Conservation (phyloP, 352 stramenopile genomes). For the Phytopythium oedochilum region DNA sequence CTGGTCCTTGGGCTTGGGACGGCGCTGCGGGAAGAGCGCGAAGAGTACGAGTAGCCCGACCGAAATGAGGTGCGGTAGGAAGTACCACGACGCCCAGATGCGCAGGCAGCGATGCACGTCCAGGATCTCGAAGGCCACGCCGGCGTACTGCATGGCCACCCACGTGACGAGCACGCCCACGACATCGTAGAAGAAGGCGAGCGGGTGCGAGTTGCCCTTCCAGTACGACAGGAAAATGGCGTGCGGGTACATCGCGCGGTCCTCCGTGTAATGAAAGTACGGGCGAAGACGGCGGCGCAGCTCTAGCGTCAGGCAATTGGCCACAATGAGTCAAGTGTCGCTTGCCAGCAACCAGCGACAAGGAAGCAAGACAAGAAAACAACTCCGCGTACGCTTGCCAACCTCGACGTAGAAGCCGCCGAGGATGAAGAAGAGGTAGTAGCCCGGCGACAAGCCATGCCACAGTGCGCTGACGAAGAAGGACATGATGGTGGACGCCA, state of each 20-base stretch:
- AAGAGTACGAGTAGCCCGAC: conserved; percentile 61
- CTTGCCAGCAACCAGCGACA: neutral
- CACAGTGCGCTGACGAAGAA: conserved; percentile 85
- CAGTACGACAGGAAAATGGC: conserved; percentile 81
- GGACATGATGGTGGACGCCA: conserved; percentile 68
- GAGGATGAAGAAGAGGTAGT: conserved; percentile 87
- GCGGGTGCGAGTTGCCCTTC: conserved; percentile 58
- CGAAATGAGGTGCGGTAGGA: conserved; percentile 62
- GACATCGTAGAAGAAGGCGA: conserved; percentile 80
- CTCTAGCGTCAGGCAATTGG: conserved; percentile 20
- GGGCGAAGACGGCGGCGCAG: conserved; percentile 65
- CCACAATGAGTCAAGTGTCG: neutral
- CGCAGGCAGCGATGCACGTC: conserved; percentile 66
- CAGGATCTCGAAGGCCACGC: conserved; percentile 80
- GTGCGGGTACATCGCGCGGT: conserved; percentile 71
- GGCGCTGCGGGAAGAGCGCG: conserved; percentile 47
- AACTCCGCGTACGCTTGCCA: conserved; percentile 70
- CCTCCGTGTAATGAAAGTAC: conserved; percentile 86
- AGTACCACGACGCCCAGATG: conserved; percentile 83
- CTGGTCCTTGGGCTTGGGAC: conserved; percentile 28
- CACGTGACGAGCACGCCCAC: conserved; percentile 70
- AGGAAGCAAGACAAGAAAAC: neutral
- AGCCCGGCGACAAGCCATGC: conserved; percentile 83
- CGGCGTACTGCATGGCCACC: conserved; percentile 85
- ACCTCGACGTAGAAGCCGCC: conserved; percentile 85